Conservation (phyloP, 768 basidiomycete genomes). For the Pisolithus orientalis region DNA sequence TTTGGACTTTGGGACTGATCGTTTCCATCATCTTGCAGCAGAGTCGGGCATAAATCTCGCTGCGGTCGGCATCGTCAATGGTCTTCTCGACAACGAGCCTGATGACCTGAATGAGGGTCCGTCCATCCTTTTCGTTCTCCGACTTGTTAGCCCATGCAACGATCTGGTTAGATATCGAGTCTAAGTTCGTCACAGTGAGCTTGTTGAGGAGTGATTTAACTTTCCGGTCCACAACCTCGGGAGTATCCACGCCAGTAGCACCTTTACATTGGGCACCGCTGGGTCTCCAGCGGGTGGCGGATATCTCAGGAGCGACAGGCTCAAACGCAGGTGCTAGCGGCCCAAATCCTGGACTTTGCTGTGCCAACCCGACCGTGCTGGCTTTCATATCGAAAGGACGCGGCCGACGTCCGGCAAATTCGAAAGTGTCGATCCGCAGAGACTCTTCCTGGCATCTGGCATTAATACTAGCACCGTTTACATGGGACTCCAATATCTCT, state of each 20-base stretch:
- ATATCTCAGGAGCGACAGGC: constrained; percentile 66
- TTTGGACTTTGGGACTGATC: constrained; percentile 82
- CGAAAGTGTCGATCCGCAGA: constrained; percentile 63
- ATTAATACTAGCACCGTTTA: constrained; percentile 35
- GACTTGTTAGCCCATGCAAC: constrained; percentile 93
- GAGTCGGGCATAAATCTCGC: constrained; percentile 94
- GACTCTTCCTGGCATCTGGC: constrained; percentile 37
- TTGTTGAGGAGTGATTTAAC: constrained; percentile 92
- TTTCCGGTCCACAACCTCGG: constrained; percentile 87
- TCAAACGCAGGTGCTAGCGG: constrained; percentile 36
- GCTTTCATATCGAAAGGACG: constrained; percentile 66
- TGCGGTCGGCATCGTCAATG: constrained; percentile 92
- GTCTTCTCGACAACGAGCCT: constrained; percentile 96
- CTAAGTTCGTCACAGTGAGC: constrained; percentile 94
- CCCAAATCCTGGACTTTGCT: constrained; percentile 29
- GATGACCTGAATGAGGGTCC: constrained; percentile 93
- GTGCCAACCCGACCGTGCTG: constrained; percentile 35
- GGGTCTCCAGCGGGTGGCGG: constrained; percentile 79
- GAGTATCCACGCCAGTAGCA: constrained; percentile 52
- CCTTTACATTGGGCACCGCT: too few species aligned
- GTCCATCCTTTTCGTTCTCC: constrained; percentile 86
- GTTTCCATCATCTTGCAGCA: constrained; percentile 95
- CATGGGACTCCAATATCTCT: constrained; percentile 20
- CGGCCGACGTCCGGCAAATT: constrained; percentile 47
- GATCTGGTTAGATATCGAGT: constrained; percentile 92